phyloP scores from a whole-genome alignment of 768 basidiomycete species.

The Amanita fuliginea region DNA sequence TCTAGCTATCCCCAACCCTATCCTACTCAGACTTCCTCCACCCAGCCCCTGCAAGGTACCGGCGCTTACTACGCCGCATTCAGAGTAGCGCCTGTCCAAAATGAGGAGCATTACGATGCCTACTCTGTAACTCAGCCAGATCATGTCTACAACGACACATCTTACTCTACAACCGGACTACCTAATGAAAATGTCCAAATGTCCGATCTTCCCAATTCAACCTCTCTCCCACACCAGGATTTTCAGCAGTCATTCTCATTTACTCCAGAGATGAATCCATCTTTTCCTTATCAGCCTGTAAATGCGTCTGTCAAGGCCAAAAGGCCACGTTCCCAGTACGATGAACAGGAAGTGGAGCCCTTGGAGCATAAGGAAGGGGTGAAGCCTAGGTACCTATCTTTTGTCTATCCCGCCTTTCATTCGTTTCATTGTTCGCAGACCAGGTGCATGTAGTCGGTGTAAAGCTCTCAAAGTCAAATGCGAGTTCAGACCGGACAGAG shows the following conservation, averaged over 20 bases:
- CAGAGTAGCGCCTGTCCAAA: neutral
- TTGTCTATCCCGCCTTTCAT: neutral
- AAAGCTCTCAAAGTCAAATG: slow-evolving; percentile 63
- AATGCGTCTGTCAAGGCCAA: slow-evolving; percentile 18
- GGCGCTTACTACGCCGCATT: neutral
- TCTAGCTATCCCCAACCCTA: slow-evolving; percentile 7
- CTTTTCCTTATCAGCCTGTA: neutral
- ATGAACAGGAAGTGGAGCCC: slow-evolving; percentile 25
- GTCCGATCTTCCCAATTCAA: neutral
- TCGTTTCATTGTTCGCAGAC: slow-evolving; percentile 13
- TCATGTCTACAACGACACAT: neutral
- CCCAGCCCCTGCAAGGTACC: neutral
- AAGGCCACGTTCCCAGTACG: slow-evolving; percentile 22
- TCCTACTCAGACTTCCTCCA: neutral
- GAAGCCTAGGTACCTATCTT: slow-evolving; percentile 31
- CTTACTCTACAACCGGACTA: neutral
- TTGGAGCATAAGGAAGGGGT: slow-evolving; percentile 24
- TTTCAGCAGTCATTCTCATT: neutral
- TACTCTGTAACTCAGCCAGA: neutral
- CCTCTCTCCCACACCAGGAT: neutral
- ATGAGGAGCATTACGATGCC: neutral
- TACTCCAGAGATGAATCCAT: neutral
- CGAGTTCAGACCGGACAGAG: slow-evolving; percentile 61
- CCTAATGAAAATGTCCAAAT: neutral
- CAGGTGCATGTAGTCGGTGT: slow-evolving; percentile 64